Conservation (phyloP, 345 rosid genomes). For the Syzygium aromaticum region DNA sequence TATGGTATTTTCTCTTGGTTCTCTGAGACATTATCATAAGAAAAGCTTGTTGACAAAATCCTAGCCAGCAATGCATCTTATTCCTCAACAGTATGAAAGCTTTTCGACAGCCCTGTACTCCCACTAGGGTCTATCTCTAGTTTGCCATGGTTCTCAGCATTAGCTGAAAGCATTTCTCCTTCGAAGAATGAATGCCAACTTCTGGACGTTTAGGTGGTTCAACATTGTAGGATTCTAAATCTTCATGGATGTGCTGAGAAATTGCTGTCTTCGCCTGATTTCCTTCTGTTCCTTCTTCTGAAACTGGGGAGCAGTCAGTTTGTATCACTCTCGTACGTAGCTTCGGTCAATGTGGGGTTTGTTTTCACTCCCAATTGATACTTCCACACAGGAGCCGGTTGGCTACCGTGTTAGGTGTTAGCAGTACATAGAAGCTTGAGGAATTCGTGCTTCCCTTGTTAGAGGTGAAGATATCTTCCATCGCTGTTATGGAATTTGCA, state of each 20-base stretch:
- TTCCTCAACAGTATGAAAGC: conserved; percentile 31
- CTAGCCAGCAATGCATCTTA: conserved; percentile 19
- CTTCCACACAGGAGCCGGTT: background rate
- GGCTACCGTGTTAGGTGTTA: background rate
- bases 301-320: too few relatives aligned
- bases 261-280: background rate
- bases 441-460: conserved; percentile 5
- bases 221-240: too few relatives aligned
- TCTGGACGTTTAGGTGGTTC: conserved; percentile 7
- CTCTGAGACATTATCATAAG: background rate
- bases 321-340: background rate
- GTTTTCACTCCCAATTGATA: background rate
- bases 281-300: background rate
- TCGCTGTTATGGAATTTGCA: background rate
- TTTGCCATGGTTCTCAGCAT: background rate
- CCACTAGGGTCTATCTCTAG: background rate
- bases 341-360: background rate
- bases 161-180: background rate
- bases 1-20: background rate
- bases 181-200: conserved; percentile 11
- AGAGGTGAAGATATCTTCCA: conserved; percentile 1
- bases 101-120: background rate
- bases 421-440: conserved; percentile 8
- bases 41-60: background rate
- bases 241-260: too few relatives aligned